Evolutionary conservation across 148 eudicot species (phyloP), one percentile per base, ranked within the genome.

Genomic region (Cornus controversa): DNA sequence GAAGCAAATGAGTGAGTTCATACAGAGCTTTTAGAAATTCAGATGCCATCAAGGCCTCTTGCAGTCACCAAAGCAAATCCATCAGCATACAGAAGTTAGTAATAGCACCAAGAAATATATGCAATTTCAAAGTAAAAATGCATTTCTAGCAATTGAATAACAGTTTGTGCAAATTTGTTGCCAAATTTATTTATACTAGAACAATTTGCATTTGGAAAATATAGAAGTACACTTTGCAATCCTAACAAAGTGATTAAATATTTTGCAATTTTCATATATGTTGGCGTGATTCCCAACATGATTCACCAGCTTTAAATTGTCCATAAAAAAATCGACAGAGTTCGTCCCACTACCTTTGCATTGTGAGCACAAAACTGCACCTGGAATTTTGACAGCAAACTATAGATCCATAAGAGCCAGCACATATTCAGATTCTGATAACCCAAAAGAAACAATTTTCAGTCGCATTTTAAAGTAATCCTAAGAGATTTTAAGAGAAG

Each of bases 1-100:
- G 75, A 75, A 78, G 69, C 91, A 92, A 74, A 90, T 94, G 83
- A 80, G 65, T 28, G 85, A 84, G 4, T 92, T 94, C 71, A 87
- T 92, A 9, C 77, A 78, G n/a, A 82, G 80, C 67, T 72, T 53
- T 25, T 86, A 31, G 31, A 18, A 23, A 15, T 0, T 24, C 60
- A 50, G 57, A 50, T 50, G 57, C 57, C 57, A 50, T 50, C 57
- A 50, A 50, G 14, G 18, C 18, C 20, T 50, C 57, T 50, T 50
- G 57, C 20, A 50, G 20, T 50, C 18, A 11, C 57, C 57, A 50
- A 50, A 11, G 57, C 57, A 50, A 50, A 13, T 13, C 57, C 14
- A 1, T 50, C 57, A 50, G 20, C 57, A 11, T 50, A 13, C 7
- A 15, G 7, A 50, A 50, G 57, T 50, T 50, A 3, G 57, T 50